phyloP scores from a whole-genome alignment of 2,329 filamentous ascomycete genomes.

The Shiraia sp. region DNA sequence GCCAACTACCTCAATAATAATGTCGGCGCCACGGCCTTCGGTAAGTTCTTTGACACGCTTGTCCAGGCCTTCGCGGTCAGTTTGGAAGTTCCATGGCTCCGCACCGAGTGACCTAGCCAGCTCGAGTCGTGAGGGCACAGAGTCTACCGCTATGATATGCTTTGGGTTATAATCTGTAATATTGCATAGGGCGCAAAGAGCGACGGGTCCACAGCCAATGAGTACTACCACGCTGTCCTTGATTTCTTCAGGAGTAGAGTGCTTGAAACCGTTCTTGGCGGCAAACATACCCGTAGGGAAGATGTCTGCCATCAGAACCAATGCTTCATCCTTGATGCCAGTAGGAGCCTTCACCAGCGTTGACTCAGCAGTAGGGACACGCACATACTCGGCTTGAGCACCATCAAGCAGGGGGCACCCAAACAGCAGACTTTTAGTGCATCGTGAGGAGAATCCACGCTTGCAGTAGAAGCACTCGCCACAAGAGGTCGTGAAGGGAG shows the following conservation, averaged over 20 bases:
- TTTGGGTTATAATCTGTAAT: slow-evolving; percentile 76
- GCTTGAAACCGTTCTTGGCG: slow-evolving; percentile 74
- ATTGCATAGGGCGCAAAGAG: slow-evolving; percentile 79
- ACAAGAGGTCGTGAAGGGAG: slow-evolving; percentile 70
- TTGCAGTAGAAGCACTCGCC: slow-evolving; percentile 84
- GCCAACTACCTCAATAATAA: slow-evolving; percentile 66
- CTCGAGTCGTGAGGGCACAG: slow-evolving; percentile 73
- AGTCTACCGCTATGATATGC: slow-evolving; percentile 78
- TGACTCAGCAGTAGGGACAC: slow-evolving; percentile 76
- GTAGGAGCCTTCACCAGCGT: slow-evolving; percentile 76
- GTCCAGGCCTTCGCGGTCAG: slow-evolving; percentile 66
- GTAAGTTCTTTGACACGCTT: slow-evolving; percentile 74
- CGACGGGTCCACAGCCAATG: slow-evolving; percentile 79
- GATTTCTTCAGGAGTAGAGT: slow-evolving; percentile 61
- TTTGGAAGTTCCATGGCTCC: slow-evolving; percentile 79
- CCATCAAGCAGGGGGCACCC: slow-evolving; percentile 72
- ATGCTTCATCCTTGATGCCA: slow-evolving; percentile 70
- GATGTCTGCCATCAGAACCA: slow-evolving; percentile 91
- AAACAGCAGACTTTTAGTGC: slow-evolving; percentile 70
- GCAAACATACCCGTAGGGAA: slow-evolving; percentile 85
- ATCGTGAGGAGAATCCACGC: slow-evolving; percentile 75
- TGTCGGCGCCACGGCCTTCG: slow-evolving; percentile 80
- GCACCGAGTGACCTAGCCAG: slow-evolving; percentile 75
- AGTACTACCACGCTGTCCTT: slow-evolving; percentile 73
- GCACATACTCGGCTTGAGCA: slow-evolving; percentile 76